Conservation (phyloP, 352 stramenopile genomes). For the Halophytophthora polymorphica region DNA sequence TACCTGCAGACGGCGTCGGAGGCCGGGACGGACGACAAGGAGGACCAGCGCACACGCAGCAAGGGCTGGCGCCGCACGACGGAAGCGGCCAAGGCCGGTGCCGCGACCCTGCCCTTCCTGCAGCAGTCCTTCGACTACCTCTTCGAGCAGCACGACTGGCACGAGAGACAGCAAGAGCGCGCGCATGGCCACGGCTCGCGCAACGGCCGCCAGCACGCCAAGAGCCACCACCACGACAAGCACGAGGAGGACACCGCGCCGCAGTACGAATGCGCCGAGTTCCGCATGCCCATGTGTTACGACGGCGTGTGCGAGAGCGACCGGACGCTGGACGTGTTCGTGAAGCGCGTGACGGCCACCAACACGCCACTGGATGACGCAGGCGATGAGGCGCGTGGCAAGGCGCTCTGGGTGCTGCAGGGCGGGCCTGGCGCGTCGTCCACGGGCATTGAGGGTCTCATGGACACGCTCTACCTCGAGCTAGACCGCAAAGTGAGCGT, state of each 20-base stretch:
- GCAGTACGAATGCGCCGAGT: constrained; percentile 56
- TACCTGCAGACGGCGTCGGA: constrained; percentile 42
- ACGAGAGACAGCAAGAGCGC: constrained; percentile 4
- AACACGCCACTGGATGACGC: no score
- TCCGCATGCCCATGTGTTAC: constrained; percentile 74
- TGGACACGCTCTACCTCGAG: constrained; percentile 53
- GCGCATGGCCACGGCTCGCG: background rate
- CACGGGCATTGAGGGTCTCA: constrained; percentile 62
- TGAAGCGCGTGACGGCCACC: constrained; percentile 45
- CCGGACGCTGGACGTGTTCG: constrained; percentile 51
- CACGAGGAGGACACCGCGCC: background rate
- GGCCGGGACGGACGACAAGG: no score
- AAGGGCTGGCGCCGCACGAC: no score
- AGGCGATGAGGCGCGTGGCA: constrained; percentile 15
- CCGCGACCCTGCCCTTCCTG: constrained; percentile 23
- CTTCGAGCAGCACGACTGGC: constrained; percentile 26
- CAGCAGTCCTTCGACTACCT: constrained; percentile 39
- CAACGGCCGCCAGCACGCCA: no score
- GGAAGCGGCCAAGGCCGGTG: background rate
- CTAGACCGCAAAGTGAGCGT: constrained; percentile 50
- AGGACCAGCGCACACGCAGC: constrained; percentile 8
- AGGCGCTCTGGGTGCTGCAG: constrained; percentile 70
- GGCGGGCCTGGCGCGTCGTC: constrained; percentile 68
- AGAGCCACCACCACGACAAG: constrained; percentile 14
- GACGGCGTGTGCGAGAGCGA: constrained; percentile 57